These are phyloP conservation scores for Pseudevernia furfuracea DNA, from an alignment of 495 filamentous ascomycete species.

Conservation along the genomic window DNA sequence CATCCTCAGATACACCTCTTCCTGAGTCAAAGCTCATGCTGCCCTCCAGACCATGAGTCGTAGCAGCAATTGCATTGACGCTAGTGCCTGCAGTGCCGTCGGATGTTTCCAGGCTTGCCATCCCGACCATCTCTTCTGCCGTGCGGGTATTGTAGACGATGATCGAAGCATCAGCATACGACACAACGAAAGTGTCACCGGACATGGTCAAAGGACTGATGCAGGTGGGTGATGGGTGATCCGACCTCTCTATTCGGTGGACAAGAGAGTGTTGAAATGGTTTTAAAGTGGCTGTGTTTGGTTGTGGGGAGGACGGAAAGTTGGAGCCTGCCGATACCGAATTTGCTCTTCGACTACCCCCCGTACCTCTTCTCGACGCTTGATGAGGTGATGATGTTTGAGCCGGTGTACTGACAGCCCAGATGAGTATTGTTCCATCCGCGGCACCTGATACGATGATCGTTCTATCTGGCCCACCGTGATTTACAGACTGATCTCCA, in stretches of 20 bases:
- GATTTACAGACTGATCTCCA: conserved; percentile 56
- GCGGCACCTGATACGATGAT: conserved; percentile 86
- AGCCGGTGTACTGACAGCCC: conserved; percentile 89
- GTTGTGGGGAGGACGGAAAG: conserved; percentile 85
- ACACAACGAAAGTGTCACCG: conserved; percentile 91
- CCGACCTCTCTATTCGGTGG: conserved; percentile 68
- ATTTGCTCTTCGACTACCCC: conserved; percentile 75
- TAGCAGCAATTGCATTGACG: conserved; percentile 88
- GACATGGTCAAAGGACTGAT: conserved; percentile 77
- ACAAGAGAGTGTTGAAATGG: conserved; percentile 65
- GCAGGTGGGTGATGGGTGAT: conserved; percentile 75
- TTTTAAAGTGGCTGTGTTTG: conserved; percentile 63
- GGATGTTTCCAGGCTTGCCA: conserved; percentile 90
- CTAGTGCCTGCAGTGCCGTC: conserved; percentile 75
- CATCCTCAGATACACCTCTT: conserved; percentile 54
- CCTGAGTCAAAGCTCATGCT: conserved; percentile 56
- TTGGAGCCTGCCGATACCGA: conserved; percentile 85
- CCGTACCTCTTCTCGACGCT: conserved; percentile 57
- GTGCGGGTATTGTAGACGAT: conserved; percentile 86
- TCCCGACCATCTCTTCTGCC: conserved; percentile 82
- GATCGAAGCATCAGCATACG: conserved; percentile 81
- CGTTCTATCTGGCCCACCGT: conserved; percentile 73
- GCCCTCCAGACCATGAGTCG: conserved; percentile 69
- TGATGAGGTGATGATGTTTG: conserved; percentile 72
- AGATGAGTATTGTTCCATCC: conserved; percentile 86